Evolutionary conservation across 768 basidiomycete genomes (phyloP).

Genomic region (Cyathus striatus): DNA sequence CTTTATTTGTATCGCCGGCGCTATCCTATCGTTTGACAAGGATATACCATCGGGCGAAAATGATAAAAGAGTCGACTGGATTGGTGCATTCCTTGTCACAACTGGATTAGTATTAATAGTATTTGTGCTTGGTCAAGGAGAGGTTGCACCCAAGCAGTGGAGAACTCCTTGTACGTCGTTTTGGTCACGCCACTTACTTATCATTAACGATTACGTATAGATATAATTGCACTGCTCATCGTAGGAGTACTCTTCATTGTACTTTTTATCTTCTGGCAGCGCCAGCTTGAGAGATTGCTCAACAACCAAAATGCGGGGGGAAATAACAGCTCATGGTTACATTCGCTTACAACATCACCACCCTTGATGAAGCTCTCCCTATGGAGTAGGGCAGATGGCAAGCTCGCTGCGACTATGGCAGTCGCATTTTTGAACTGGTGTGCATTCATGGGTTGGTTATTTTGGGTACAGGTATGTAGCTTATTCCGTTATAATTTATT

Average conservation of each 20-base stretch:
- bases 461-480: conserved; percentile 22
- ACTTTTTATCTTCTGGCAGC: conserved; percentile 64
- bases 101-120: conserved; percentile 63
- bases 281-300: conserved; percentile 47
- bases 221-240: conserved; percentile 69
- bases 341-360: conserved; percentile 36
- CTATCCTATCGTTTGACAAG: conserved; percentile 52
- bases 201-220: conserved; percentile 18
- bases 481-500: not conserved
- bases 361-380: conserved; percentile 62
- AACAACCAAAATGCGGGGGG: no score
- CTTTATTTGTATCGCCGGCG: conserved; percentile 45
- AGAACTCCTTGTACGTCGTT: conserved; percentile 30
- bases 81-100: conserved; percentile 63
- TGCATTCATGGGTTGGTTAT: conserved; percentile 48
- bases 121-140: conserved; percentile 69
- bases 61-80: conserved; percentile 65
- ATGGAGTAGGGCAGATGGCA: conserved; percentile 59
- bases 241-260: conserved; percentile 51
- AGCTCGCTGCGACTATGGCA: conserved; percentile 53
- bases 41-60: conserved; percentile 42
- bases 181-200: conserved; percentile 10
- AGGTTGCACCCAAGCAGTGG: conserved; percentile 57
- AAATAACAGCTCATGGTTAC: conserved; percentile 10
- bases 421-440: conserved; percentile 67